Evolutionary conservation across 2,329 filamentous ascomycete genomes (phyloP), one percentile per base, ranked within the genome.

Genomic region (Huntiella savannae): DNA sequence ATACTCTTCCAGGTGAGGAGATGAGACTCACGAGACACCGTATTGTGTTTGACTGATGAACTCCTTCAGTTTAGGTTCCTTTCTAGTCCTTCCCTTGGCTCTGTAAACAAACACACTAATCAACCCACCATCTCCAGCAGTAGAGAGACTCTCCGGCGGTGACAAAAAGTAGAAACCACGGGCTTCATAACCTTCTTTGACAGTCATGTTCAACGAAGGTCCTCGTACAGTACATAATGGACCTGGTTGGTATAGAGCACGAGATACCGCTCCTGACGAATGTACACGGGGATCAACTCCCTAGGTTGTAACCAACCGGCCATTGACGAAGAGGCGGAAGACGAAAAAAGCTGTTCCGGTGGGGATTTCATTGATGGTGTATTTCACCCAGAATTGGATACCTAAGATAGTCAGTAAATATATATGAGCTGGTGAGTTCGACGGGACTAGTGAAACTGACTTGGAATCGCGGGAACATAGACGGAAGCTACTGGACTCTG

Each of bases 311-410:
- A 69, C 59, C 13, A 63, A 61, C 12, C 65, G 63, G 12, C 70
- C 70, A 51, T 77, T 75, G 54, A 75, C 64, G 47, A 61, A 62
- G 45, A 75, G 56, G 53, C 70, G 73, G 58, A 75, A 75, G 57
- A 68, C 71, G 7, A 73, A 55, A 51, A 63, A 67, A 45, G 55
- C 58, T 35, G 61, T 57, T 13, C 55, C 60, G 2, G 54, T 52
- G 1, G 59, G 59, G 1, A 56, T 52, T 38, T 55, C 58, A 40
- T 55, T 55, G 49, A 75, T 54, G 4, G 55, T 55, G 53, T 74
- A 76, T 28, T 63, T 62, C 37, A 77, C 56, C 52, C 63, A 67
- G 50, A 76, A 76, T n/a, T 64, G 66, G 11, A 64, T 60, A 2
- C 66, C 71, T 74, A 5, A 19, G 5, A 15, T 15, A 15, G 17